Percentiles rank a stretch among this genome's conserved stretches.
phyloP scores from a whole-genome alignment of 1,139 yeast species.

The Geotrichum siamense region DNA sequence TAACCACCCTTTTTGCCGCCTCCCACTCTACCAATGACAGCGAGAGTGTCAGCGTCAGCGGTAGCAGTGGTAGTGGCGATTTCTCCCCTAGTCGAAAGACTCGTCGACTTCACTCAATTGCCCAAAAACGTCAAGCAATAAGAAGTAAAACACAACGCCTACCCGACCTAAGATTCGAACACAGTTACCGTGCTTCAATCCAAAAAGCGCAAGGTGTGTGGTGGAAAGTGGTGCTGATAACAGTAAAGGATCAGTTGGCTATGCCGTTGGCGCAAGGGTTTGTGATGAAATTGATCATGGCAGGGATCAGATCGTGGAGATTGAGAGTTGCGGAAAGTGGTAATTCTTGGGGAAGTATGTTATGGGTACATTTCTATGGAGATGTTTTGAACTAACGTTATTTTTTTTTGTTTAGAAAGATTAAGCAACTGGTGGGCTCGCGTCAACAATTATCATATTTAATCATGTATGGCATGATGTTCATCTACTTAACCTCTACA shows the following conservation, averaged over 20 bases:
- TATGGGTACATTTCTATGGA: neutral
- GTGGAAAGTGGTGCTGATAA: slow-evolving; percentile 26
- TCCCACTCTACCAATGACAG: too few relatives aligned
- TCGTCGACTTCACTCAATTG: too few relatives aligned
- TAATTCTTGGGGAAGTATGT: slow-evolving; percentile 31
- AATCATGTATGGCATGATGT: too few relatives aligned
- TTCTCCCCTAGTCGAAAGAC: too few relatives aligned
- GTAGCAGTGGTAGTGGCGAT: too few relatives aligned
- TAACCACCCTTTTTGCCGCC: too few relatives aligned
- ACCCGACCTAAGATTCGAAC: slow-evolving; percentile 34
- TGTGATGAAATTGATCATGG: slow-evolving; percentile 39
- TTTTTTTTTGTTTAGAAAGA: too few relatives aligned
- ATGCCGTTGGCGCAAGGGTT: slow-evolving; percentile 47
- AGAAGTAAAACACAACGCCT: slow-evolving; percentile 20
- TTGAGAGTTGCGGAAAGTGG: slow-evolving; percentile 22
- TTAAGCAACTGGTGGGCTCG: slow-evolving; percentile 19
- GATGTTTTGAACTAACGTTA: neutral
- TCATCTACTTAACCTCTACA: too few relatives aligned
- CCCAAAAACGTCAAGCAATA: slow-evolving; percentile 1
- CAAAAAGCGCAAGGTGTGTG: slow-evolving; percentile 27
- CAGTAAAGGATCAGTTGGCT: slow-evolving; percentile 35
- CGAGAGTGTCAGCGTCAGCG: too few relatives aligned
- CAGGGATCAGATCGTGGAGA: slow-evolving; percentile 40
- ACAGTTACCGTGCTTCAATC: slow-evolving; percentile 28
- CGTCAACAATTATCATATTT: slow-evolving; percentile 17